Evolutionary conservation across 768 basidiomycete species (phyloP).

Genomic region (Cubamyces lactineus): DNA sequence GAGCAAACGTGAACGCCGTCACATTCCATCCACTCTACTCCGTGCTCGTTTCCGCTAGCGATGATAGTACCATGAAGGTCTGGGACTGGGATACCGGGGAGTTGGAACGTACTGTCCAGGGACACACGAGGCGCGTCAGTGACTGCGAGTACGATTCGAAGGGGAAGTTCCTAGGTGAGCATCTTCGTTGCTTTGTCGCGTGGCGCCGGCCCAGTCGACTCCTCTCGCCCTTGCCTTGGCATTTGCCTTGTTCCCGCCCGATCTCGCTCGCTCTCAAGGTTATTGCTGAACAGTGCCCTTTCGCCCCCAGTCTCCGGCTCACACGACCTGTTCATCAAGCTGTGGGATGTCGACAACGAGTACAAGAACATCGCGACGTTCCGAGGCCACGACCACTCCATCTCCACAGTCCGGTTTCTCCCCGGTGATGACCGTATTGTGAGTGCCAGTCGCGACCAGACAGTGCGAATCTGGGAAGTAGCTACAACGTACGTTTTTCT

Average conservation of each 20-base stretch:
- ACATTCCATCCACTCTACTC: conserved; percentile 58
- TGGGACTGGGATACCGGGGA: conserved; percentile 67
- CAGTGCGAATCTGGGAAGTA: conserved; percentile 58
- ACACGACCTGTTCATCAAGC: conserved; percentile 55
- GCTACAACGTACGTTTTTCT: conserved; percentile 47
- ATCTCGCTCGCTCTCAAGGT: too few relatives aligned
- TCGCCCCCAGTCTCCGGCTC: conserved; percentile 50
- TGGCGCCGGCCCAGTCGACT: too few relatives aligned
- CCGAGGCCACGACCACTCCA: conserved; percentile 58
- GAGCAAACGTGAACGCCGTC: conserved; percentile 36
- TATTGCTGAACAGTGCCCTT: background rate
- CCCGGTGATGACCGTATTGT: conserved; percentile 54
- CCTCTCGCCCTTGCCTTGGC: too few relatives aligned
- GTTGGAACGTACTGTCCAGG: conserved; percentile 57
- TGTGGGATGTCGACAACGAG: conserved; percentile 59
- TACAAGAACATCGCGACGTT: conserved; percentile 56
- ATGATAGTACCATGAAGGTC: conserved; percentile 58
- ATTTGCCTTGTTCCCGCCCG: too few relatives aligned
- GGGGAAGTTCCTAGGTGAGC: conserved; percentile 49
- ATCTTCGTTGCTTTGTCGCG: background rate
- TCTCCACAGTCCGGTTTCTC: conserved; percentile 54
- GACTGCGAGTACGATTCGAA: conserved; percentile 59
- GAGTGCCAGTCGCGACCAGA: conserved; percentile 55
- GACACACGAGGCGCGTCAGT: conserved; percentile 58
- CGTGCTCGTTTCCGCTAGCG: conserved; percentile 51